A percentile compares a stretch with the other conserved stretches of the same genome.
phyloP scores from a whole-genome alignment of 1,284 basidiomycete genomes.

The Cystobasidiaceae sp. region DNA sequence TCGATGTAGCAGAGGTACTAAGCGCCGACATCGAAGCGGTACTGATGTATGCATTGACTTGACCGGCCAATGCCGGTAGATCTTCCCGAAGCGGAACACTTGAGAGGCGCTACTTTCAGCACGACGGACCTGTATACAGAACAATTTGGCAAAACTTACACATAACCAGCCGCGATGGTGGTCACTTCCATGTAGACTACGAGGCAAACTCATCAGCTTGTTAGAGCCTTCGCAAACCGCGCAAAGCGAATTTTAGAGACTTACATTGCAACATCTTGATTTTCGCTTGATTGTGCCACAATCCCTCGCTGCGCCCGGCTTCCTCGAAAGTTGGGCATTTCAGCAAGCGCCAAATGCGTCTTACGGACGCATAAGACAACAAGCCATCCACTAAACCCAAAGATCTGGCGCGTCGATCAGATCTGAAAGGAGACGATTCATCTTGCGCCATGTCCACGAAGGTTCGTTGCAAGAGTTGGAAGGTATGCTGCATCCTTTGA shows the following conservation, averaged over 20 bases:
- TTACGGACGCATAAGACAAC: background rate
- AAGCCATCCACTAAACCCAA: conserved; percentile 3
- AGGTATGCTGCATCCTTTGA: background rate
- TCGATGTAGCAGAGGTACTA: too few species aligned
- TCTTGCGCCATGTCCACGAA: background rate
- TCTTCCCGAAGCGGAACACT: background rate
- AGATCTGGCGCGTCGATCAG: background rate
- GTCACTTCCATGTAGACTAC: background rate
- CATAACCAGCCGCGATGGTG: background rate
- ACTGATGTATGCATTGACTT: conserved; percentile 2
- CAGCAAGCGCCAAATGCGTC: background rate
- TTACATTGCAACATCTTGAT: background rate
- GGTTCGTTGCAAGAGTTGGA: background rate
- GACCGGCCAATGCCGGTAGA: background rate
- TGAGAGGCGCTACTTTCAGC: background rate
- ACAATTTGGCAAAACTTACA: background rate
- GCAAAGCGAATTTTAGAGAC: background rate
- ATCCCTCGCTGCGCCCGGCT: background rate
- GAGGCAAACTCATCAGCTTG: background rate
- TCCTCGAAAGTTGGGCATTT: conserved; percentile 2
- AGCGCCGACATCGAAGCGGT: background rate
- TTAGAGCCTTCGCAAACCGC: background rate
- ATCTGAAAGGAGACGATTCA: background rate
- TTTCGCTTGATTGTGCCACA: conserved; percentile 1
- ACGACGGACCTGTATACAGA: background rate